phyloP scores from a whole-genome alignment of 2,329 filamentous ascomycete genomes.

The Tolypocladium inflatum region DNA sequence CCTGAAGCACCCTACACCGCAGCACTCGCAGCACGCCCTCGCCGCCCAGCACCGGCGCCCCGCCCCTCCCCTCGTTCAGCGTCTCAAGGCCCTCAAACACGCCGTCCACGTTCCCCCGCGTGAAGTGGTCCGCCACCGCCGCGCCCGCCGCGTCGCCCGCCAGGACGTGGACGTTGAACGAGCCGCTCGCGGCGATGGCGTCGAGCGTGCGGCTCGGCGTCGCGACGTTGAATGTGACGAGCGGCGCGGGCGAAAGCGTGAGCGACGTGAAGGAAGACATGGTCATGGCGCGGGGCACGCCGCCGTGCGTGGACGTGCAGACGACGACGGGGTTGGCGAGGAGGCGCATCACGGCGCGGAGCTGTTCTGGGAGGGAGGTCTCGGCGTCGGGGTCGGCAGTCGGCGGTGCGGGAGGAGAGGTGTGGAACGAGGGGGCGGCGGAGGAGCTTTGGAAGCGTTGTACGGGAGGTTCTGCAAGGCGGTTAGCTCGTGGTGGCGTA shows the following conservation, averaged over 20 bases:
- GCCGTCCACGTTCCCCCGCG: conserved; percentile 34
- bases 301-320: conserved; percentile 34
- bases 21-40: conserved; percentile 44
- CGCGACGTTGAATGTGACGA: conserved; percentile 48
- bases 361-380: conserved; percentile 31
- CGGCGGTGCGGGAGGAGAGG: conserved; percentile 14
- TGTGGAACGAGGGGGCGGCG: conserved; percentile 6
- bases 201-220: conserved; percentile 46
- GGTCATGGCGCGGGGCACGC: conserved; percentile 40
- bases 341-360: conserved; percentile 44
- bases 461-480: not conserved
- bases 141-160: conserved; percentile 36
- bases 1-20: conserved; percentile 30
- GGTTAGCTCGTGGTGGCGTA: not conserved
- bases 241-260: conserved; percentile 38
- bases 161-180: conserved; percentile 48
- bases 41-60: conserved; percentile 34
- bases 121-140: conserved; percentile 41
- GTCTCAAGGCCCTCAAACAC: conserved; percentile 28
- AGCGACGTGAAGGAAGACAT: conserved; percentile 52
- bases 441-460: not conserved
- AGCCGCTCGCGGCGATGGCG: conserved; percentile 32
- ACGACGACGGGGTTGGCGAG: conserved; percentile 47
- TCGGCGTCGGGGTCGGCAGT: conserved; percentile 22
- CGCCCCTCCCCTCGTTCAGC: conserved; percentile 7